phyloP scores from a whole-genome alignment of 805 yeast genomes.

The Lipomyces oligophaga region DNA sequence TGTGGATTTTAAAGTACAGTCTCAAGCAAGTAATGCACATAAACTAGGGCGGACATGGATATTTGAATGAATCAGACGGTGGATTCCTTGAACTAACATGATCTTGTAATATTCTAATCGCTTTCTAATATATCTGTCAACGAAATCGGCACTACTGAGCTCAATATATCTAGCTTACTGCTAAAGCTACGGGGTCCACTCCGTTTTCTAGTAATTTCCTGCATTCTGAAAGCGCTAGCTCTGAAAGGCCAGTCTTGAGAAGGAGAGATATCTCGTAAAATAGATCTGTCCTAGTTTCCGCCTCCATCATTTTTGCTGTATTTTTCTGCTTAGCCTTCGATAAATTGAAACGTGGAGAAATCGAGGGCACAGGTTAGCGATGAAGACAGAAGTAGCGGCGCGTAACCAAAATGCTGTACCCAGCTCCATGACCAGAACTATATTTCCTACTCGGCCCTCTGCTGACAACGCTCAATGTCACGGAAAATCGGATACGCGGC shows the following conservation, averaged over 20 bases:
- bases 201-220: slow-evolving; percentile 35
- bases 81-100: slow-evolving; percentile 3
- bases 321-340: too few relatives aligned
- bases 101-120: slow-evolving; percentile 4
- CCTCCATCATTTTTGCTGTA: background rate
- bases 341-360: too few relatives aligned
- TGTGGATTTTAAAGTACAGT: too few relatives aligned
- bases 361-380: too few relatives aligned
- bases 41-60: too few relatives aligned
- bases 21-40: too few relatives aligned
- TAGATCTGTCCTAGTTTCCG: background rate
- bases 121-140: slow-evolving; percentile 6
- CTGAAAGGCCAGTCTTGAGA: slow-evolving; percentile 34
- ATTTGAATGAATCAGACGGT: too few relatives aligned
- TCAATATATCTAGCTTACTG: slow-evolving; percentile 22
- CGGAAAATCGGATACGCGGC: slow-evolving; percentile 32
- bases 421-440: too few relatives aligned
- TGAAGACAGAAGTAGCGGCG: too few relatives aligned
- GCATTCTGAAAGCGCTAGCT: slow-evolving; percentile 31
- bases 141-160: background rate
- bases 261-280: slow-evolving; percentile 35
- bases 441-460: too few relatives aligned
- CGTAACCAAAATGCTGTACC: too few relatives aligned
- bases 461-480: too few relatives aligned
- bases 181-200: slow-evolving; percentile 36